phyloP scores from a whole-genome alignment of 2,329 filamentous ascomycete genomes.

The Pseudomassariella vexata region DNA sequence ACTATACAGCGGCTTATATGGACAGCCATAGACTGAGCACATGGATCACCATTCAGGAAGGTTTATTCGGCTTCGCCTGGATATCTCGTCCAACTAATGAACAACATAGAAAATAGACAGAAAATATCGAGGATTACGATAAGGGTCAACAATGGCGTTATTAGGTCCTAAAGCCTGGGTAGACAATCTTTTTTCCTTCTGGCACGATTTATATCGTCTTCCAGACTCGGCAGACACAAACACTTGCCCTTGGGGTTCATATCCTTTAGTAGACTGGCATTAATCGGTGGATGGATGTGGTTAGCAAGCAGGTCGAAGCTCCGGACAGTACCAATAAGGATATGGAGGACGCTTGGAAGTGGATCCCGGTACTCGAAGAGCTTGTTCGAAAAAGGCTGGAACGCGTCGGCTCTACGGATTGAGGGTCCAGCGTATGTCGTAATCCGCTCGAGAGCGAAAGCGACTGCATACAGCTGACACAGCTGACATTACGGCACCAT shows the following conservation, averaged over 20 bases:
- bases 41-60: conserved; percentile 26
- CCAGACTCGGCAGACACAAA: conserved; percentile 17
- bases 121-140: conserved; percentile 11
- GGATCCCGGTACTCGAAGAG: conserved; percentile 1
- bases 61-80: conserved; percentile 23
- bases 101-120: conserved; percentile 19
- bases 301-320: conserved; percentile 21
- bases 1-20: conserved; percentile 27
- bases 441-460: no score
- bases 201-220: conserved; percentile 30
- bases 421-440: no score
- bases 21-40: conserved; percentile 27
- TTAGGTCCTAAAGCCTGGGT: conserved; percentile 24
- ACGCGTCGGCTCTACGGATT: background rate
- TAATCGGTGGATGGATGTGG: conserved; percentile 21
- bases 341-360: conserved; percentile 10
- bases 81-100: conserved; percentile 20
- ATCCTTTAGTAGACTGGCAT: conserved; percentile 27
- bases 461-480: no score
- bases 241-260: conserved; percentile 26
- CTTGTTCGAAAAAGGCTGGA: conserved; percentile 3
- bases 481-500: no score
- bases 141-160: conserved; percentile 23
- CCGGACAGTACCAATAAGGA: conserved; percentile 25
- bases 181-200: conserved; percentile 27